Conservation (phyloP, 2,329 filamentous ascomycete genomes). For the Apiospora hydei region DNA sequence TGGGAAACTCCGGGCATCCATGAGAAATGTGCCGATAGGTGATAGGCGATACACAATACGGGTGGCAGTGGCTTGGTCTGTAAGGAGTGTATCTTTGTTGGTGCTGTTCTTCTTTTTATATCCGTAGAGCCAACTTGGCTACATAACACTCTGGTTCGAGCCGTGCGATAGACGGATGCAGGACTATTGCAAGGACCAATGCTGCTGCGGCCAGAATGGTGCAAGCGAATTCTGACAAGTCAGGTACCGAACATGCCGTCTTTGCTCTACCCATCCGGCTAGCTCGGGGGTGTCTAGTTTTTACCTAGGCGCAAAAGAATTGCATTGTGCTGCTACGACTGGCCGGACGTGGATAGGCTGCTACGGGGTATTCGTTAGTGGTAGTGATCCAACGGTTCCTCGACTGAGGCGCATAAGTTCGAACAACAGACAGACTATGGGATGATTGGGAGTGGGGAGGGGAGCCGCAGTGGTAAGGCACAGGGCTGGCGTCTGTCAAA, state of each 20-base stretch:
- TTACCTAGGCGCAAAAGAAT: slow-evolving; percentile 6
- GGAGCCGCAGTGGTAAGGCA: slow-evolving; percentile 11
- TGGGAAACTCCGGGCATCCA: neutral
- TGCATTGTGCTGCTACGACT: neutral
- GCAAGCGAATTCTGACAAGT: slow-evolving; percentile 10
- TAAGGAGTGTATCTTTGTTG: neutral
- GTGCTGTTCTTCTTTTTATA: neutral
- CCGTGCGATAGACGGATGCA: neutral
- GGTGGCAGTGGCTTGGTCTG: too few species aligned
- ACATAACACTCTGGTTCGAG: neutral
- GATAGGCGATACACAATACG: neutral
- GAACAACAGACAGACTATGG: neutral
- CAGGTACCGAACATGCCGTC: neutral
- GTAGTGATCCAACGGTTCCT: slow-evolving; percentile 12
- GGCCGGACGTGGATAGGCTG: neutral
- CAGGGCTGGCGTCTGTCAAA: slow-evolving; percentile 15
- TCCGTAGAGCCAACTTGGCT: neutral
- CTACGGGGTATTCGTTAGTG: slow-evolving; percentile 11
- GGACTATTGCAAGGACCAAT: slow-evolving; percentile 1
- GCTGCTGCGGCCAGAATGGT: neutral
- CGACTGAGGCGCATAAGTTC: slow-evolving; percentile 10
- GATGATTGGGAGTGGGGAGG: neutral
- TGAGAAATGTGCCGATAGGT: neutral
- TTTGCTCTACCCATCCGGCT: neutral
- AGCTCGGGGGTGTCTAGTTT: neutral